Percentiles rank a stretch among this genome's conserved stretches.
phyloP scores from a whole-genome alignment of 2,329 filamentous ascomycete species.

The Cladosporium sp. region DNA sequence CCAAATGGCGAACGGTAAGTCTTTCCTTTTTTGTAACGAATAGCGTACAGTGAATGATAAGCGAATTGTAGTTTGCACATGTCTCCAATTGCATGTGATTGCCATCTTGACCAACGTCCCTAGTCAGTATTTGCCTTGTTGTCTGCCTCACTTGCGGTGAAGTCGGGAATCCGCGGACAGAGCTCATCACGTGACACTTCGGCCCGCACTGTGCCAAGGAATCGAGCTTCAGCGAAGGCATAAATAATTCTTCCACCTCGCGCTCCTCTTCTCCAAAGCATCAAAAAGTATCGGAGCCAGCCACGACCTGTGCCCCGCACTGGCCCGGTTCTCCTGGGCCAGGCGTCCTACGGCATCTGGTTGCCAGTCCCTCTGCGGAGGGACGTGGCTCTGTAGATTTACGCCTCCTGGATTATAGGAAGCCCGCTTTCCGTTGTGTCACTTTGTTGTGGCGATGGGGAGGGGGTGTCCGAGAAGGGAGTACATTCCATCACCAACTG shows the following conservation, averaged over 20 bases:
- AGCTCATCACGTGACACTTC: not conserved
- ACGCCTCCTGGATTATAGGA: constrained; percentile 58
- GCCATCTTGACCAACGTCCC: too few species aligned
- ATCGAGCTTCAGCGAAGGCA: not conserved
- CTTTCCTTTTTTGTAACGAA: not conserved
- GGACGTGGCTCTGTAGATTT: constrained; percentile 61
- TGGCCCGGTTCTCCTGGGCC: constrained; percentile 21
- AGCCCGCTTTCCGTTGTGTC: constrained; percentile 65
- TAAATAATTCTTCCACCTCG: constrained; percentile 14
- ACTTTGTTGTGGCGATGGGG: constrained; percentile 68
- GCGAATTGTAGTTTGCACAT: not conserved
- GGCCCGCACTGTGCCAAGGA: constrained; percentile 7
- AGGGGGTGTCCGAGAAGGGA: constrained; percentile 67
- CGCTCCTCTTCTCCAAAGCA: constrained; percentile 36
- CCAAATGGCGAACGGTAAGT: too few species aligned
- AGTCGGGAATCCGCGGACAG: not conserved
- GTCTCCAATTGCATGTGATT: too few species aligned
- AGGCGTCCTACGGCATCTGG: constrained; percentile 53
- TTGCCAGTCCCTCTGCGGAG: constrained; percentile 59
- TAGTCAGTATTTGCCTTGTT: too few species aligned
- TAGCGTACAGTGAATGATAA: not conserved
- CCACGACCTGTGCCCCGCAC: constrained; percentile 62
- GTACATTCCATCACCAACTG: constrained; percentile 43
- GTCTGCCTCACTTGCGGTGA: not conserved
- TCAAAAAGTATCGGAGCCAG: constrained; percentile 62